Evolutionary conservation across 352 stramenopile genomes (phyloP), one percentile per base, ranked within the genome.

Genomic region (Globisporangium perplexum): DNA sequence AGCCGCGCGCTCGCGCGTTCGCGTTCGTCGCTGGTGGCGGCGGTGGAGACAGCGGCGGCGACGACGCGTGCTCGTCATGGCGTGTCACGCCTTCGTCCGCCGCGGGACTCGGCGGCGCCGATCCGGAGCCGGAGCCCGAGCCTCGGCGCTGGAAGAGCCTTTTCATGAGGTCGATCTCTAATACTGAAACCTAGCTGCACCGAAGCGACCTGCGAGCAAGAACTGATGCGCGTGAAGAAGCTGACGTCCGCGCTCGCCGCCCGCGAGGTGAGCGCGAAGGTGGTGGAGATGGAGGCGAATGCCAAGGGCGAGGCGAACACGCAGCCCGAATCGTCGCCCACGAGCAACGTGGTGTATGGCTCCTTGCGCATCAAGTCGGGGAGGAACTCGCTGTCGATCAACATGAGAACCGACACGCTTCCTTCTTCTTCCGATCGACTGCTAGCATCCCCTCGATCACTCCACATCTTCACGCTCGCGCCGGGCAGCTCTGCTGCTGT

Each of bases 251-350:
- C 66, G 22, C 65, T 89, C 50, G 59, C 50, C 18, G 69, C 73
- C 22, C 88, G 88, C 56, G 83, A 93, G 44, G 65, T 70, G 50
- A 84, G 75, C 48, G 62, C 88, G 38, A 92, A 95, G 67, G 81
- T 64, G 12, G 80, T 95, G 36, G 81, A 88, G 52, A 74, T 95
- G 67, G 85, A 95, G 57, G 80, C 63, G 44, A 90, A 90, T 58
- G 72, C 74, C 55, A 92, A 91, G 66, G 83, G 92, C 54, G 83
- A 95, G 42, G 61, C 63, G 30, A 84, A 87, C 50, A 50, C 65
- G n/a, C 24, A 88, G 76, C 60, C 78, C 73, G 35, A 92, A 92
- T n/a, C n/a, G n/a, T n/a, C n/a, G n/a, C n/a, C n/a, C n/a, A n/a
- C n/a, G n/a, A n/a, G n/a, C n/a, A n/a, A n/a, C n/a, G n/a, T n/a